Base-by-base conservation (phyloP, 768 basidiomycete genomes). In the Collybia mongolica region DNA sequence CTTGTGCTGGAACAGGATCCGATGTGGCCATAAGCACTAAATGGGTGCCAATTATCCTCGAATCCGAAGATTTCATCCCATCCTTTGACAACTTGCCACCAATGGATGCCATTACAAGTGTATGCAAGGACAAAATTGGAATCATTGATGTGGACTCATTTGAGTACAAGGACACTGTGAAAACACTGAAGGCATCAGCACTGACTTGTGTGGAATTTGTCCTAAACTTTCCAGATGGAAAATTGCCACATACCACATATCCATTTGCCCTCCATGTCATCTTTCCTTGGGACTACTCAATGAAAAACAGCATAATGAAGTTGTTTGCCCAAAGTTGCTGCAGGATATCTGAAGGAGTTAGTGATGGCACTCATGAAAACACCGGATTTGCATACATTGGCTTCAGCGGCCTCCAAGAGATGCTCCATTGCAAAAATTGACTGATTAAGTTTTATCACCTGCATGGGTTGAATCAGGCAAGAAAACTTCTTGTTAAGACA, bases 181-280 rank as follows among this genome's bases (percentile, higher is more conserved):
- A 44, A 44, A 15, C n/a, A 44, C 42, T 29, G 20, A 28, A n/a
- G 14, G 32, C 6, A 12, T 44, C 42, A 44, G 42, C 20, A n/a
- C 1, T 29, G 19, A 29, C 42, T 17, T 56, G 53, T 18, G 54
- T 61, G 57, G 69, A 51, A 2, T 51, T 45, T 14, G 23, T 12
- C 54, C 45, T 65, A 1, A 24, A 22, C 11, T 52, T 67, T 26
- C 62, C 60, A 20, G 44, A 47, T 3, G 55, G 56, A 22, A 53
- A 56, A 50, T 63, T 52, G 24, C 56, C 60, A 12, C 56, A 62
- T 43, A 51, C 53, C 3, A 18, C 46, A 0, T 68, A 65, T 51
- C 65, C 62, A 0, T 68, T 64, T 48, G 46, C 51, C 3, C 54
- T 67, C 0, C 65, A 67, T 44, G 49, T 57, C 5, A n/a, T 40